Percentiles rank a stretch among this genome's conserved stretches.
phyloP scores from a whole-genome alignment of 139 green algal species.

The Zygnema cylindricum region DNA sequence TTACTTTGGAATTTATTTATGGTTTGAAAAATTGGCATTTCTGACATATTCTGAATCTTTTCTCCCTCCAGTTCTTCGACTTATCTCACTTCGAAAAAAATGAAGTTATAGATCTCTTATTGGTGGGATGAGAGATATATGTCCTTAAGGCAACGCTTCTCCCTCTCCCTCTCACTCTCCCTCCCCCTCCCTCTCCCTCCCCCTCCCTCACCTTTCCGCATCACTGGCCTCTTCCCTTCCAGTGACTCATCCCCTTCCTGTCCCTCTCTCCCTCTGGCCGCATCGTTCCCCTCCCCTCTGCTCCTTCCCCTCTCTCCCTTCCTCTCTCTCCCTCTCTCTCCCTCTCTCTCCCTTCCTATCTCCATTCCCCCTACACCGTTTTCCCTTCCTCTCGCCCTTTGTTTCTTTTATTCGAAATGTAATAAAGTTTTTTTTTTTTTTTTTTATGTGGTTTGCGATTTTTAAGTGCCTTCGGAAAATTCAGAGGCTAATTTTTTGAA shows the following conservation, averaged over 20 bases:
- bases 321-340: background rate
- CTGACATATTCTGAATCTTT: too few species aligned
- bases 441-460: background rate
- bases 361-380: too few species aligned
- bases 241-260: background rate
- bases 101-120: too few species aligned
- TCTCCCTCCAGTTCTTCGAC: too few species aligned
- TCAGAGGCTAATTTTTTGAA: background rate
- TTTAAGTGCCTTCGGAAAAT: too few species aligned
- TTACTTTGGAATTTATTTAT: too few species aligned
- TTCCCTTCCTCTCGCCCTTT: background rate
- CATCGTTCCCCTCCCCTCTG: background rate
- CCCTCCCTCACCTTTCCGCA: background rate
- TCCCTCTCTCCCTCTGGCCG: background rate
- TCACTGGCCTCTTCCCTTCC: background rate
- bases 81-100: too few species aligned
- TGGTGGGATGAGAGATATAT: too few species aligned
- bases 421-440: background rate
- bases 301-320: background rate
- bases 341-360: background rate
- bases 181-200: background rate
- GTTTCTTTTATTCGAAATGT: background rate
- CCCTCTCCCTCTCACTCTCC: background rate
- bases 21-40: too few species aligned
- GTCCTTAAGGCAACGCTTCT: too few species aligned